These are phyloP conservation scores for Artemisia argyi DNA, from an alignment of 129 eudicot genomes.

Conservation along the genomic window DNA sequence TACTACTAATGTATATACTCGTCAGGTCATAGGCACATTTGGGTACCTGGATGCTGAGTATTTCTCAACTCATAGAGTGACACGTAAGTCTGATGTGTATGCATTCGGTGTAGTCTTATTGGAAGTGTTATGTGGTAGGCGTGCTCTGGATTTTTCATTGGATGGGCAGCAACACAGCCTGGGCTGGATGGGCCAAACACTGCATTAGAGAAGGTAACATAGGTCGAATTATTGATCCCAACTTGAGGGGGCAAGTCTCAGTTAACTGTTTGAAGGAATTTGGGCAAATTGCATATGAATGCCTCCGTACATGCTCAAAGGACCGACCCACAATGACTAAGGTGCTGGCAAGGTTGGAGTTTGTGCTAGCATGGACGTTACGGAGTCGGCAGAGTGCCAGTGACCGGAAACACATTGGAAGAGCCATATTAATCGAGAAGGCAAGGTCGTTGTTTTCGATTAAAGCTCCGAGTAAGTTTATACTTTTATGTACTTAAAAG, in stretches of 20 bases:
- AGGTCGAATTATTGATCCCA: conserved; percentile 34
- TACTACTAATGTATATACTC: too few relatives aligned
- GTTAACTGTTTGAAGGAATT: conserved; percentile 29
- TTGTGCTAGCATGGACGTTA: conserved; percentile 22
- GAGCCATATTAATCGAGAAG: conserved; percentile 19
- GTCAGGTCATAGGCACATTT: too few relatives aligned
- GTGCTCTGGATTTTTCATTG: conserved; percentile 41
- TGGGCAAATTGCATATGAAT: conserved; percentile 38
- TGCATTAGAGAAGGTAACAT: conserved; percentile 31
- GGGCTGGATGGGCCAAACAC: conserved; percentile 35
- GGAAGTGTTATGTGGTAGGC: conserved; percentile 50
- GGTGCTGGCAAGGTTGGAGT: conserved; percentile 43
- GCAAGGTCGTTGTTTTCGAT: conserved; percentile 20
- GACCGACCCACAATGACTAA: conserved; percentile 54
- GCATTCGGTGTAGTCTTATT: conserved; percentile 51
- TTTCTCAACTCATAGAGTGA: not conserved
- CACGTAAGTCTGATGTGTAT: conserved; percentile 50
- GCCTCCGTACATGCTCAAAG: conserved; percentile 24
- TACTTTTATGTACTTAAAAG: too few relatives aligned
- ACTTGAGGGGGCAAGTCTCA: conserved; percentile 25
- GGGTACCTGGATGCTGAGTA: too few relatives aligned
- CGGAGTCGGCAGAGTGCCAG: conserved; percentile 1
- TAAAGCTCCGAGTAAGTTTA: conserved; percentile 29
- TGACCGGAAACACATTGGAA: conserved; percentile 17
- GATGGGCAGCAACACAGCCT: conserved; percentile 38